A percentile compares a stretch with the other conserved stretches of the same genome.
Evolutionary conservation across 176 grass and related monocot genomes (phyloP).

Genomic region (Triticum urartu): DNA sequence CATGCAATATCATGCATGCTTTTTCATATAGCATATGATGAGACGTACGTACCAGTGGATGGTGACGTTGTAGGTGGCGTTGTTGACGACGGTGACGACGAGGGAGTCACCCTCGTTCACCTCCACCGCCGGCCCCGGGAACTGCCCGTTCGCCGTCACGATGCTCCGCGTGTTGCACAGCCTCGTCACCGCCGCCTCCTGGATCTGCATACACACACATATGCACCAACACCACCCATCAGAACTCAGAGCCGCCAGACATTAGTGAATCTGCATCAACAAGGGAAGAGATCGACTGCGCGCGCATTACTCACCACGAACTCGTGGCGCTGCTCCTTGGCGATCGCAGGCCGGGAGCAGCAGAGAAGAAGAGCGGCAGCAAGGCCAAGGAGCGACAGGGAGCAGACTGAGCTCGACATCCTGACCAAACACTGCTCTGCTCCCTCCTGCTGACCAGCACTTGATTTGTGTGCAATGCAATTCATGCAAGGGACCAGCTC

Average conservation of each 20-base stretch:
- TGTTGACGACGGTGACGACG: constrained; percentile 51
- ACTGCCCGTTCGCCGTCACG: constrained; percentile 79
- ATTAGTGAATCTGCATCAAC: background rate
- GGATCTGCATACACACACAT: constrained; percentile 34
- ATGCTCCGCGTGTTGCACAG: constrained; percentile 57
- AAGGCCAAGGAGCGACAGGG: background rate
- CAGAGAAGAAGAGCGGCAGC: constrained; percentile 22
- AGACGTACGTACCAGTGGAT: constrained; percentile 1
- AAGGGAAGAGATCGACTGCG: background rate
- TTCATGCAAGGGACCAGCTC: constrained; percentile 5
- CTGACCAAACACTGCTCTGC: background rate
- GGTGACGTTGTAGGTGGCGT: constrained; percentile 56
- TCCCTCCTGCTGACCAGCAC: background rate
- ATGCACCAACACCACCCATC: background rate
- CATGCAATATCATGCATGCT: too few species aligned
- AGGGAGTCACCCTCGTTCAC: constrained; percentile 66
- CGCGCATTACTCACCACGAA: constrained; percentile 52
- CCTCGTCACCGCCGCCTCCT: constrained; percentile 74
- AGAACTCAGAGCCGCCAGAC: background rate
- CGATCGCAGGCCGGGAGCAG: background rate
- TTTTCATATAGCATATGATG: too few species aligned
- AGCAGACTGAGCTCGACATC: constrained; percentile 20
- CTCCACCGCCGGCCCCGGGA: constrained; percentile 79
- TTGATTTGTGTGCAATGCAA: background rate
- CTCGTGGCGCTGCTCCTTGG: constrained; percentile 68